These are phyloP conservation scores for Candida stauntonica DNA, from an alignment of 805 yeast species.

Conservation along the genomic window DNA sequence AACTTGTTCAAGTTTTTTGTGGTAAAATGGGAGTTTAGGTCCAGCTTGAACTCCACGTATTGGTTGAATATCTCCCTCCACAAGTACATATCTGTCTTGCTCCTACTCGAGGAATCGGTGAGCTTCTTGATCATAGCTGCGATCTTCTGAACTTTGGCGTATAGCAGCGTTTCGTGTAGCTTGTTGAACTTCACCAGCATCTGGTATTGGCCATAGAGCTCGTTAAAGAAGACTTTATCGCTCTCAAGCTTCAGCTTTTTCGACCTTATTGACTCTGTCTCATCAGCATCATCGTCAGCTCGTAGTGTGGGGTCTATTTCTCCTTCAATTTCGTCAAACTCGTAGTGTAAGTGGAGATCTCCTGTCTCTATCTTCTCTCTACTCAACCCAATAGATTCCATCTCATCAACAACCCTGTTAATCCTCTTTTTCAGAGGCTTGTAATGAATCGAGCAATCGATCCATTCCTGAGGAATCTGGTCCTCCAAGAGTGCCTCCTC, in stretches of 20 bases:
- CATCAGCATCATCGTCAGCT: constrained; percentile 11
- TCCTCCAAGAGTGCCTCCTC: constrained; percentile 60
- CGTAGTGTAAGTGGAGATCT: constrained; percentile 15
- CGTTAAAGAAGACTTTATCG: constrained; percentile 20
- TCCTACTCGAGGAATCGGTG: constrained; percentile 25
- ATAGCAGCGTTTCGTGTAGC: constrained; percentile 40
- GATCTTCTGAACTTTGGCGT: constrained; percentile 8
- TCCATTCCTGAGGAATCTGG: constrained; percentile 64
- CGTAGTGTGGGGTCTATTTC: constrained; percentile 9
- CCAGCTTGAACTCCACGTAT: constrained; percentile 64
- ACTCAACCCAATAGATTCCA: constrained; percentile 53
- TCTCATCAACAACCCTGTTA: constrained; percentile 58
- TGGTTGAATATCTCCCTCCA: constrained; percentile 69
- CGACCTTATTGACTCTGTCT: constrained; percentile 10
- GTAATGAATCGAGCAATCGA: constrained; percentile 63
- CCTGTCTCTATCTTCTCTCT: constrained; percentile 31
- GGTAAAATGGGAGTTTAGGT: constrained; percentile 45
- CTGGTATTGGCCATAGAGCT: constrained; percentile 14
- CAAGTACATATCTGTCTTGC: constrained; percentile 51
- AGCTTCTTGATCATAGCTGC: constrained; percentile 31
- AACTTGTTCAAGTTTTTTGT: constrained; percentile 42
- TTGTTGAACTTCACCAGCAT: constrained; percentile 36
- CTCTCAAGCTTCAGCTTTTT: constrained; percentile 7
- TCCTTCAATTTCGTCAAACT: constrained; percentile 13
- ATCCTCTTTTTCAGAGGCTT: constrained; percentile 67